Percentiles rank a stretch among this genome's conserved stretches.
These are phyloP conservation scores for Aspergillus wentii DNA, from an alignment of 495 filamentous ascomycete genomes.

Conservation along the genomic window DNA sequence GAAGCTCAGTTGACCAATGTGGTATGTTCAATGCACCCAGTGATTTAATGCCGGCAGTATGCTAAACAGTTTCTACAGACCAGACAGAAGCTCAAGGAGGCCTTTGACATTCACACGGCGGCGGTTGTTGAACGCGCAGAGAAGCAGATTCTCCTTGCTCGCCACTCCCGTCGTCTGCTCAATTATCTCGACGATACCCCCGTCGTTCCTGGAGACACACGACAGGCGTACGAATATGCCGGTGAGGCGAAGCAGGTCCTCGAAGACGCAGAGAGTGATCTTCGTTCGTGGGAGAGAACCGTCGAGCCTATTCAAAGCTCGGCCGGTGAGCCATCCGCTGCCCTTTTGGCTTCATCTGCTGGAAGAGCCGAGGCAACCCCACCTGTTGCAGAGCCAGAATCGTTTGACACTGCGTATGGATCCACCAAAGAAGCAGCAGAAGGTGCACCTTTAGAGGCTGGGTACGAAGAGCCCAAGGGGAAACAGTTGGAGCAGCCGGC, in stretches of 20 bases:
- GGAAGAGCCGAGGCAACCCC: too few relatives aligned
- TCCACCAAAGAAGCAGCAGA: too few relatives aligned
- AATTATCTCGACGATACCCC: conserved; percentile 88
- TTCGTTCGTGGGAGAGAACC: conserved; percentile 66
- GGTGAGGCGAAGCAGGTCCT: conserved; percentile 71
- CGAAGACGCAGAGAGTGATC: conserved; percentile 88
- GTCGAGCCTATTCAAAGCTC: conserved; percentile 45
- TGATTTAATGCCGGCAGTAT: too few relatives aligned
- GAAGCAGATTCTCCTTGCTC: conserved; percentile 90
- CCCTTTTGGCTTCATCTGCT: conserved; percentile 9
- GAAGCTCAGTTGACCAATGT: conserved; percentile 96
- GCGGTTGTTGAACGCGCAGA: conserved; percentile 92
- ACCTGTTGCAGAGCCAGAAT: too few relatives aligned
- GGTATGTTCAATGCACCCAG: too few relatives aligned
- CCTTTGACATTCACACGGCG: conserved; percentile 79
- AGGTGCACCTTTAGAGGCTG: too few relatives aligned
- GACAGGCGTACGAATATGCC: conserved; percentile 58
- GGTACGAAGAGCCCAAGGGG: too few relatives aligned
- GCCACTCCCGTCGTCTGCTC: conserved; percentile 78
- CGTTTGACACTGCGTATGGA: too few relatives aligned
- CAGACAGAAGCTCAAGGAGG: conserved; percentile 87
- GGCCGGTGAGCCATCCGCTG: conserved; percentile 4
- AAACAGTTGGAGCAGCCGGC: too few relatives aligned
- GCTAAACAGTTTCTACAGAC: too few relatives aligned
- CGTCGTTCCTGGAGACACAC: conserved; percentile 78